phyloP scores from a whole-genome alignment of 208 protist genomes.

The Trypanosoma lewisi region DNA sequence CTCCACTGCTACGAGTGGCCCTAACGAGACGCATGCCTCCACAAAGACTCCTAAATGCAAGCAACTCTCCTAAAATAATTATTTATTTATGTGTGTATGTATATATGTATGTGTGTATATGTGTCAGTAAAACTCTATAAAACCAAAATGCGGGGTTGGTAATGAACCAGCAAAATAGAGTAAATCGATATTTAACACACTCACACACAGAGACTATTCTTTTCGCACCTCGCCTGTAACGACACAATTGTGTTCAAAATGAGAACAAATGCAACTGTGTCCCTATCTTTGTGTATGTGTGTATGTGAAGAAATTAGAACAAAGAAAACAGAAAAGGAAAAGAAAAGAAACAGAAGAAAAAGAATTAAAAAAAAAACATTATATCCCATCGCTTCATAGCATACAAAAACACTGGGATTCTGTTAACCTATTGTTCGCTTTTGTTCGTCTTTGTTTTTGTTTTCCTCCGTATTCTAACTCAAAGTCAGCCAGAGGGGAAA shows the following conservation, averaged over 20 bases:
- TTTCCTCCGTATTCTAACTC: too few species aligned
- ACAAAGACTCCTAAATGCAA: background rate
- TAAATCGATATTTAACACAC: background rate
- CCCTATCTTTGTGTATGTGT: background rate
- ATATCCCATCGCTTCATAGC: too few species aligned
- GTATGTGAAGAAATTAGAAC: background rate
- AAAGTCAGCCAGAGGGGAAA: too few species aligned
- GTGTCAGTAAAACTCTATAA: background rate
- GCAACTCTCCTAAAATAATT: conserved; percentile 8
- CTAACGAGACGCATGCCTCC: conserved; percentile 2
- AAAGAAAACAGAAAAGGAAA: conserved; percentile 4
- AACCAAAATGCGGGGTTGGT: background rate
- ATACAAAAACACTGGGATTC: too few species aligned
- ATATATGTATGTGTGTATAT: conserved; percentile 8
- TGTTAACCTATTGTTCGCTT: too few species aligned
- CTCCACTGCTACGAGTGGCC: background rate
- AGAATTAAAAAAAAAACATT: conserved; percentile 5
- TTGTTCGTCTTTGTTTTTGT: background rate
- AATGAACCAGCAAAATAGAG: background rate
- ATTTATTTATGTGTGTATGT: conserved; percentile 15
- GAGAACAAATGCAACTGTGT: background rate
- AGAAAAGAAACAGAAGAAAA: conserved; percentile 14
- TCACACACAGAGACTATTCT: background rate
- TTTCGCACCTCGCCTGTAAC: background rate
- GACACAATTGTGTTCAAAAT: background rate